Percentiles rank a stretch among this genome's conserved stretches.
These are phyloP conservation scores for Aspergillus hortae DNA, from an alignment of 2,329 filamentous ascomycete species.

Conservation along the genomic window DNA sequence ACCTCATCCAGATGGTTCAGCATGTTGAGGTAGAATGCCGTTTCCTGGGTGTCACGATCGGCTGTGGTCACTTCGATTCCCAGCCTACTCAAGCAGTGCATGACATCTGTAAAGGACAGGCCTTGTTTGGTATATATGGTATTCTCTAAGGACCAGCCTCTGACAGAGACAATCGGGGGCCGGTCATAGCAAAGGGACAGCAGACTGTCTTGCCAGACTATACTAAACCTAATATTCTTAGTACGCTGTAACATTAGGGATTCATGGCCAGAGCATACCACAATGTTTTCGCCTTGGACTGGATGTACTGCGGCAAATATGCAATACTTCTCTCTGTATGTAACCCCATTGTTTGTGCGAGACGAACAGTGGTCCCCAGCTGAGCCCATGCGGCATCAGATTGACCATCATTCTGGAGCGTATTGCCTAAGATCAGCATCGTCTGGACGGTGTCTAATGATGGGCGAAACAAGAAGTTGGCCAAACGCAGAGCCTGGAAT, in stretches of 20 bases:
- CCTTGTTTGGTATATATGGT: slow-evolving; percentile 10
- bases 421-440: slow-evolving; percentile 55
- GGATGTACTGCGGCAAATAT: slow-evolving; percentile 22
- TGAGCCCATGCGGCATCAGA: slow-evolving; percentile 31
- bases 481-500: slow-evolving; percentile 53
- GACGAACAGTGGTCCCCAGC: slow-evolving; percentile 27
- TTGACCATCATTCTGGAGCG: slow-evolving; percentile 29
- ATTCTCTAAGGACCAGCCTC: slow-evolving; percentile 20
- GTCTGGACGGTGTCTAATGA: slow-evolving; percentile 55
- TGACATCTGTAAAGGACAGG: slow-evolving; percentile 25
- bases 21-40: slow-evolving; percentile 25
- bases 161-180: slow-evolving; percentile 25
- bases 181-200: slow-evolving; percentile 33
- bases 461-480: slow-evolving; percentile 56
- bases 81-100: slow-evolving; percentile 26
- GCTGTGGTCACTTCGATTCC: slow-evolving; percentile 40
- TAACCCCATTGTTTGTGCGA: slow-evolving; percentile 32
- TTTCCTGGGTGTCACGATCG: slow-evolving; percentile 17
- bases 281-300: slow-evolving; percentile 19
- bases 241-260: neutral
- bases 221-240: slow-evolving; percentile 23
- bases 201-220: slow-evolving; percentile 35
- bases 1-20: slow-evolving; percentile 43
- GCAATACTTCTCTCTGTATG: slow-evolving; percentile 35
- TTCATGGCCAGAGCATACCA: slow-evolving; percentile 14